A percentile compares a stretch with the other conserved stretches of the same genome.
Conservation (phyloP, 2,329 filamentous ascomycete species). For the Metarhizium album region DNA sequence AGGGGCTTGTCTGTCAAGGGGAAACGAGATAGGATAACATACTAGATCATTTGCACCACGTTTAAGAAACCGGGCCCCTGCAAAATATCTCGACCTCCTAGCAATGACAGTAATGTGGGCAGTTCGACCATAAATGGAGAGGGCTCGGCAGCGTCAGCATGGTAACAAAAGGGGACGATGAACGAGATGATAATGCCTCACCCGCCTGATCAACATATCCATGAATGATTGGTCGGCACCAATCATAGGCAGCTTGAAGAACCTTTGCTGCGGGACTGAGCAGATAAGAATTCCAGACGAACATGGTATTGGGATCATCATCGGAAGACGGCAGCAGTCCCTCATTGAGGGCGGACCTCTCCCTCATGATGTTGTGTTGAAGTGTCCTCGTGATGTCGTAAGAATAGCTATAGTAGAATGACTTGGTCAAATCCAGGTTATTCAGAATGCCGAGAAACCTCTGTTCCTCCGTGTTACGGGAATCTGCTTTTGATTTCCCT, state of each 20-base stretch:
- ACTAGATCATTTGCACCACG: conserved; percentile 81
- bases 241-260: conserved; percentile 78
- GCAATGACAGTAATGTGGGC: conserved; percentile 93
- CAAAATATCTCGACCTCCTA: conserved; percentile 82
- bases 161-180: not conserved
- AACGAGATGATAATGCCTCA: conserved; percentile 9
- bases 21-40: conserved; percentile 8
- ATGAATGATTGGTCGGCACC: conserved; percentile 92
- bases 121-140: conserved; percentile 76
- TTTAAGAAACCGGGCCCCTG: conserved; percentile 88
- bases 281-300: conserved; percentile 93
- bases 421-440: conserved; percentile 80
- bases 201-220: conserved; percentile 88
- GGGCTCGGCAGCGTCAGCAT: conserved; percentile 28
- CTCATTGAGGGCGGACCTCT: conserved; percentile 59
- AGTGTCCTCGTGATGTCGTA: conserved; percentile 91
- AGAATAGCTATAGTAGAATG: conserved; percentile 97
- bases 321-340: conserved; percentile 48
- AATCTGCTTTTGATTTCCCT: conserved; percentile 64
- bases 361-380: conserved; percentile 80
- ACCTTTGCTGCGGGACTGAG: conserved; percentile 60
- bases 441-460: conserved; percentile 82
- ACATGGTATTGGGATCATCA: conserved; percentile 82
- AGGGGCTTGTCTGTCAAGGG: not conserved
- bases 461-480: conserved; percentile 73